These are phyloP conservation scores for Aschersonia sp. DNA, from an alignment of 2,329 filamentous ascomycete species.

Conservation along the genomic window DNA sequence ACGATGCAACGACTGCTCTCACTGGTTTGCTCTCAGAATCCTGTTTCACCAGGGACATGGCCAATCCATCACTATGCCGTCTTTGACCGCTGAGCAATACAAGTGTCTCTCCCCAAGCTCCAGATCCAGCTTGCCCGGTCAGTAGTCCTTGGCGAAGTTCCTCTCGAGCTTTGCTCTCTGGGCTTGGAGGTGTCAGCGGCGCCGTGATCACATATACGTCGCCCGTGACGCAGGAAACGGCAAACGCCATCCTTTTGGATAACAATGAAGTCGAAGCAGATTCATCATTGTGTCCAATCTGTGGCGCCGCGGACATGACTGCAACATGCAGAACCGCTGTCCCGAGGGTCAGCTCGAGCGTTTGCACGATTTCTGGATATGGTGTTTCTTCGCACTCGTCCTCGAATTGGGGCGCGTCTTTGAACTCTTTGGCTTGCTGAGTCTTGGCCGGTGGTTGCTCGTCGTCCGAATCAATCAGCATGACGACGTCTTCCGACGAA, in stretches of 20 bases:
- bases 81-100: slow-evolving; percentile 37
- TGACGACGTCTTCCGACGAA: slow-evolving; percentile 34
- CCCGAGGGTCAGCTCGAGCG: slow-evolving; percentile 44
- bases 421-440: slow-evolving; percentile 17
- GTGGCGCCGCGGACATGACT: slow-evolving; percentile 35
- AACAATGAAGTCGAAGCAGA: slow-evolving; percentile 32
- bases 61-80: slow-evolving; percentile 37
- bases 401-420: slow-evolving; percentile 45
- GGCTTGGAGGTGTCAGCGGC: slow-evolving; percentile 46
- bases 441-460: slow-evolving; percentile 28
- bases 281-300: slow-evolving; percentile 30
- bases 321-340: slow-evolving; percentile 41
- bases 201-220: slow-evolving; percentile 43
- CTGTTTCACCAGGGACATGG: slow-evolving; percentile 35
- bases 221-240: slow-evolving; percentile 42
- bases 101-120: slow-evolving; percentile 48
- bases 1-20: slow-evolving; percentile 43
- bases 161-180: slow-evolving; percentile 39
- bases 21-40: slow-evolving; percentile 18
- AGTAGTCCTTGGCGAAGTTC: slow-evolving; percentile 37
- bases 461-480: slow-evolving; percentile 51
- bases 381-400: slow-evolving; percentile 32
- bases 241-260: slow-evolving; percentile 44
- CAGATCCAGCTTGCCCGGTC: slow-evolving; percentile 40
- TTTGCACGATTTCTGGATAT: slow-evolving; percentile 43